Percentiles rank a stretch among this genome's conserved stretches.
These are phyloP conservation scores for Dicorynia guianensis DNA, from an alignment of 306 rosid genomes.

Conservation along the genomic window DNA sequence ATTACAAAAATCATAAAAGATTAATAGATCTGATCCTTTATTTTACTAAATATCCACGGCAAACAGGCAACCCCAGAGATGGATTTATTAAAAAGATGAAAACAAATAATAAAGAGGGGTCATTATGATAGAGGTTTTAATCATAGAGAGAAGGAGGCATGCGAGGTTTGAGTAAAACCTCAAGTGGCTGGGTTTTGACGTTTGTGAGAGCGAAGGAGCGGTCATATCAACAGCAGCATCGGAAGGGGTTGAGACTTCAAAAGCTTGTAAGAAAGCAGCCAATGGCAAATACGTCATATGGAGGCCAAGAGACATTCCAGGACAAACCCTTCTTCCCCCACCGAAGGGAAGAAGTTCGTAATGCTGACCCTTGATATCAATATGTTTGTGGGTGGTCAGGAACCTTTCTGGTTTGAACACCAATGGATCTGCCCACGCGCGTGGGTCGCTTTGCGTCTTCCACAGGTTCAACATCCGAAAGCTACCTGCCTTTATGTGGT, in stretches of 20 bases:
- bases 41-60: too few species aligned
- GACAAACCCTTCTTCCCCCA: conserved; percentile 65
- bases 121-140: too few species aligned
- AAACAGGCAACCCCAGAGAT: too few species aligned
- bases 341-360: conserved; percentile 66
- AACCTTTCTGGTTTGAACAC: conserved; percentile 70
- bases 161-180: conserved; percentile 32
- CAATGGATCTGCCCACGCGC: conserved; percentile 46
- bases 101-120: too few species aligned
- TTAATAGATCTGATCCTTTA: too few species aligned
- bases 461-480: too few species aligned
- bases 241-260: conserved; percentile 43
- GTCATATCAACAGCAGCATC: conserved; percentile 58
- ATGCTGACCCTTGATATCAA: conserved; percentile 56
- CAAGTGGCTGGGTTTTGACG: conserved; percentile 38
- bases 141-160: conserved; percentile 8
- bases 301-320: conserved; percentile 51
- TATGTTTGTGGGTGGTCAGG: conserved; percentile 48
- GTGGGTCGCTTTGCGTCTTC: too few species aligned
- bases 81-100: too few species aligned
- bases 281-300: conserved; percentile 47
- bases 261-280: conserved; percentile 58
- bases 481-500: too few species aligned
- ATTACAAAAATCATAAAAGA: too few species aligned
- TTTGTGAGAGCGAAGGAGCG: conserved; percentile 42